A percentile compares a stretch with the other conserved stretches of the same genome.
phyloP scores from a whole-genome alignment of 2,329 filamentous ascomycete genomes.

The Aspergillus puulaauensis region DNA sequence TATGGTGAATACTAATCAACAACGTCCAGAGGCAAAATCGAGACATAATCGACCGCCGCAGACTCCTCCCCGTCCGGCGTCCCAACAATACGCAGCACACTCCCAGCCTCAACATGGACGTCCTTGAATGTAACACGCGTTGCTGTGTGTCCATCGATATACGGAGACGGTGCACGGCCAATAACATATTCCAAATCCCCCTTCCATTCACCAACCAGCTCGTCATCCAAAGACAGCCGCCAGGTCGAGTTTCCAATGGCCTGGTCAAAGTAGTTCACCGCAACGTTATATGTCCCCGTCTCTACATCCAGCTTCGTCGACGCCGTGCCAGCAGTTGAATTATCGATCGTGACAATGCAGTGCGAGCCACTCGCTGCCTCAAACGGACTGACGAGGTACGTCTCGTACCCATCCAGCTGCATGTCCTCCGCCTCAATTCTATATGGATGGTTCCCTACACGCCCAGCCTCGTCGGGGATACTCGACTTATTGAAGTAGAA shows the following conservation, averaged over 20 bases:
- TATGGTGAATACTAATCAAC: constrained; percentile 47
- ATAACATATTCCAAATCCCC: constrained; percentile 61
- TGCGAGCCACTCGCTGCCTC: constrained; percentile 58
- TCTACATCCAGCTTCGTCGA: constrained; percentile 48
- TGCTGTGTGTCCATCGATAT: constrained; percentile 66
- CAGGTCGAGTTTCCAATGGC: constrained; percentile 59
- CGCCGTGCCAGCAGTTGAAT: constrained; percentile 53
- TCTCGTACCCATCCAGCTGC: constrained; percentile 58
- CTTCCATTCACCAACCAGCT: constrained; percentile 56
- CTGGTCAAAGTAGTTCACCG: constrained; percentile 66
- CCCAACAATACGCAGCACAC: constrained; percentile 57
- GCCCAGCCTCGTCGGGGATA: constrained; percentile 56
- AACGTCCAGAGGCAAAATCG: constrained; percentile 58
- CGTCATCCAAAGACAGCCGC: constrained; percentile 55
- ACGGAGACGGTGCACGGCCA: constrained; percentile 58
- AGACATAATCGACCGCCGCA: constrained; percentile 67
- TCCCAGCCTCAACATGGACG: constrained; percentile 52
- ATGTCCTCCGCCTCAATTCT: constrained; percentile 70
- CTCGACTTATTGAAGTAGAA: constrained; percentile 64
- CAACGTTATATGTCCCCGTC: constrained; percentile 61
- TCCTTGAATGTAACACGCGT: constrained; percentile 59
- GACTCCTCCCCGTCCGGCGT: constrained; percentile 60
- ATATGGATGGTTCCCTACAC: constrained; percentile 62
- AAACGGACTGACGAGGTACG: constrained; percentile 56
- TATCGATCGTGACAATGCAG: constrained; percentile 57